A percentile compares a stretch with the other conserved stretches of the same genome.
phyloP scores from a whole-genome alignment of 2,329 filamentous ascomycete genomes.

The Fusarium albidum region DNA sequence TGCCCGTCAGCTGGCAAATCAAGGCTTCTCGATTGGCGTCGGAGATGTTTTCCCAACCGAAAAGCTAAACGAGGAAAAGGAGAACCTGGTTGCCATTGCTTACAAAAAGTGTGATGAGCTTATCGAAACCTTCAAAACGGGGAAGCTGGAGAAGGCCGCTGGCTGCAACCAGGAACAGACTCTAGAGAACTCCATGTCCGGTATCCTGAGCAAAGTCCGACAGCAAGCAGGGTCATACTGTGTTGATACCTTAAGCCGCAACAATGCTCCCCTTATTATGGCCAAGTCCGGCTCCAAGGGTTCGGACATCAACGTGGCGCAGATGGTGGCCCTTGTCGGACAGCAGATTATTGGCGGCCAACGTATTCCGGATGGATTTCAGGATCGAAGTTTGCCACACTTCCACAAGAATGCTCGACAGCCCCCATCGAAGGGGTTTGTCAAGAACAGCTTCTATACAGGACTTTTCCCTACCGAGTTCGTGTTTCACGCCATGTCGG shows the following conservation, averaged over 20 bases:
- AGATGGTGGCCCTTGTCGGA: slow-evolving; percentile 97
- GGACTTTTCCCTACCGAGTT: slow-evolving; percentile 92
- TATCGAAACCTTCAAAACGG: slow-evolving; percentile 80
- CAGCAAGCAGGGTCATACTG: slow-evolving; percentile 90
- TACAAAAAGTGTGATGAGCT: slow-evolving; percentile 85
- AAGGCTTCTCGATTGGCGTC: slow-evolving; percentile 95
- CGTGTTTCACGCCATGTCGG: slow-evolving; percentile 97
- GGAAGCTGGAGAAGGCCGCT: slow-evolving; percentile 83
- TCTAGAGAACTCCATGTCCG: slow-evolving; percentile 88
- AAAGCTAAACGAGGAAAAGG: slow-evolving; percentile 75
- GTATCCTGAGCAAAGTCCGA: slow-evolving; percentile 90
- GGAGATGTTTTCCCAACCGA: slow-evolving; percentile 89
- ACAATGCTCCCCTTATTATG: slow-evolving; percentile 96
- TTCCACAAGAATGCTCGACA: slow-evolving; percentile 93
- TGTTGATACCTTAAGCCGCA: slow-evolving; percentile 86
- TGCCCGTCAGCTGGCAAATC: slow-evolving; percentile 85
- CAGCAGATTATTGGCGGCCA: slow-evolving; percentile 97
- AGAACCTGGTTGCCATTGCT: slow-evolving; percentile 77
- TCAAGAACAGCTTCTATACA: slow-evolving; percentile 96
- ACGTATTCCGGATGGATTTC: slow-evolving; percentile 95
- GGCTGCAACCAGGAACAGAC: slow-evolving; percentile 93
- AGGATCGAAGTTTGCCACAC: slow-evolving; percentile 92
- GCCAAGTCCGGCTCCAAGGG: slow-evolving; percentile 97
- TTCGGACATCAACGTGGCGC: slow-evolving; percentile 96
- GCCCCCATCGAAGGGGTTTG: slow-evolving; percentile 96